Evolutionary conservation across 2,329 filamentous ascomycete genomes (phyloP).

Genomic region (Verticillium tricorpus): DNA sequence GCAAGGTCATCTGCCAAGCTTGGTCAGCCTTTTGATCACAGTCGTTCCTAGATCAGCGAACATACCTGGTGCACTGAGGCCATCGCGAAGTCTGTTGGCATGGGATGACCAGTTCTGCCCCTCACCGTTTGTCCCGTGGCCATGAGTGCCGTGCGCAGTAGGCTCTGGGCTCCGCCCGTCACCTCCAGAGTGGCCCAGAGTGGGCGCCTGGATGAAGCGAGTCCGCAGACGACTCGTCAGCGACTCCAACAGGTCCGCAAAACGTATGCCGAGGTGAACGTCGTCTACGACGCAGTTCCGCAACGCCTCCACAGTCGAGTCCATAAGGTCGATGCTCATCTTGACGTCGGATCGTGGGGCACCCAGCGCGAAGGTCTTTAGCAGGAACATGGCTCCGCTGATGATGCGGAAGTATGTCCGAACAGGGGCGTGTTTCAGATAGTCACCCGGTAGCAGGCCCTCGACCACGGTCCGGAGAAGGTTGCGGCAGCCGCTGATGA

Average conservation of each 20-base stretch:
- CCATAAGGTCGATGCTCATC: slow-evolving; percentile 70
- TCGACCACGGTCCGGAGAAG: slow-evolving; percentile 75
- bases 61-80: slow-evolving; percentile 32
- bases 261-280: slow-evolving; percentile 78
- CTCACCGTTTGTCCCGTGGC: slow-evolving; percentile 4
- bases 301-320: slow-evolving; percentile 68
- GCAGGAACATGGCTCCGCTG: slow-evolving; percentile 76
- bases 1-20: slow-evolving; percentile 17
- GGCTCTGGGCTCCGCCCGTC: slow-evolving; percentile 36
- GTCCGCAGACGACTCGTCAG: slow-evolving; percentile 69
- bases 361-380: slow-evolving; percentile 80
- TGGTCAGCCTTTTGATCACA: slow-evolving; percentile 10
- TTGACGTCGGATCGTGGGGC: slow-evolving; percentile 75
- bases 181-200: slow-evolving; percentile 33
- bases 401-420: slow-evolving; percentile 85
- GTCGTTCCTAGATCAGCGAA: slow-evolving; percentile 3
- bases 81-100: slow-evolving; percentile 35
- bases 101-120: slow-evolving; percentile 22
- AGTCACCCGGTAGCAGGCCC: slow-evolving; percentile 67
- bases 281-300: slow-evolving; percentile 79
- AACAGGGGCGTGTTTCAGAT: slow-evolving; percentile 77
- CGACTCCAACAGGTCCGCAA: slow-evolving; percentile 77
- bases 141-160: slow-evolving; percentile 16
- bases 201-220: slow-evolving; percentile 65
- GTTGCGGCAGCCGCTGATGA: slow-evolving; percentile 72